Base-by-base conservation (phyloP, 1,139 yeast species). In the Suhomyces taliae region DNA sequence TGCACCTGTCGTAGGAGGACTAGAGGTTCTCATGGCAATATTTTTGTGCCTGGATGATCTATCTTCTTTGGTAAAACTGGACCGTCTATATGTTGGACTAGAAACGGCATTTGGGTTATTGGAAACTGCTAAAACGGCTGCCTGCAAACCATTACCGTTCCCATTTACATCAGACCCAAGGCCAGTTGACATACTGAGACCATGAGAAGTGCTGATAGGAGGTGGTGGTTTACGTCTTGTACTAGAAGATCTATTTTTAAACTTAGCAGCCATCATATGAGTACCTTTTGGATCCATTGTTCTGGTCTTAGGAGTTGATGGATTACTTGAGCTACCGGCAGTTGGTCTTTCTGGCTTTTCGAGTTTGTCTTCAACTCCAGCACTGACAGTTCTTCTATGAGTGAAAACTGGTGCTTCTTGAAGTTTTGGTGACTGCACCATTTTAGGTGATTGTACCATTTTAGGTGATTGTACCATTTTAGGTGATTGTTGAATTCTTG, bases 61-160 rank as follows among this genome's bases (percentile, higher is more conserved):
- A 39, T 53, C 61, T 27, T 67, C 75, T 57, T 68, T 70, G 32
- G 72, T 61, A 52, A 73, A 69, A 50, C 76, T 72, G 12, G 76
- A 67, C 41, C 73, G 62, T 50, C 74, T 57, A 43, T 60, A 43
- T 9, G 39, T 40, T 8, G 45, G 39, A 8, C 66, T 57, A n/a
- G 62, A 49, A 6, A 65, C 59, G 15, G 49, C 41, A 29, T 58
- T 61, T 8, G 68, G 56, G 45, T 62, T 64, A 42, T 70, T 64
- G 7, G 78, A 69, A 4, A 78, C 80, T 1, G 80, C 81, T 47
- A 72, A 61, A 51, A 72, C 73, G 2, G 79, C 79, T 11, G 79
- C 80, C 47, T 71, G 73, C 27, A 75, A 57, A 51, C 49, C 49
- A 33, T 46, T 43, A 15, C 44, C 49, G 33, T 31, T 38, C 6